Base-by-base conservation (phyloP, 192 early-diverging fungal species). In the Coemansia sp. region DNA sequence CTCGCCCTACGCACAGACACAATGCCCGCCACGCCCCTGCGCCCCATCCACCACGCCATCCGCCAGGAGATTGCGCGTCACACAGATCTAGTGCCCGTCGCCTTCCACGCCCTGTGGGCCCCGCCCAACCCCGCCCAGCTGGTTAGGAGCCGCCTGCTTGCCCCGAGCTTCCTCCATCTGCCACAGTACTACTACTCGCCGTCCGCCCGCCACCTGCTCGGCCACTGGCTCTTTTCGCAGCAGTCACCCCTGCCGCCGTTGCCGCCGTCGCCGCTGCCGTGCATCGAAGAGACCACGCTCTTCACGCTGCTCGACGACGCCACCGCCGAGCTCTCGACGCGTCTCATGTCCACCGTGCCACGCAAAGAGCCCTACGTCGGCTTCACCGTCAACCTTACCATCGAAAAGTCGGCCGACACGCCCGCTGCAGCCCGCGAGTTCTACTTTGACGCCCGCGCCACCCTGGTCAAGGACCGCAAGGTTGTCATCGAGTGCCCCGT, bases 311-410 rank as follows among this genome's bases (percentile, higher is more conserved):
- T 58, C 15, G 70, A 73, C 40, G 64, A 73, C 17, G 56, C 62
- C 0, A 57, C 56, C 0, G 70, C 57, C 14, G 70, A 73, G 50
- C 64, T 73, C 23, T 51, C 56, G 0, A 48, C 56, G 13, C 56
- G 56, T 9, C 14, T 57, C 12, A 53, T 56, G 10, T 13, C 51
- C n/a, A 39, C 34, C n/a, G 25, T 19, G 14, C 19, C 42, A 11
- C 34, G 12, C 0, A 11, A 48, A 3, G 12, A 57, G n/a, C 5
- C 34, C 1, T 34, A 66, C 23, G 25, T 66, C 23, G 63, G 64
- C 2, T 52, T 73, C 45, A 73, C 70, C 11, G 70, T 66, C n/a
- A 73, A 66, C 52, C 44, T 73, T 7, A 62, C 49, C 25, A 57
- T 66, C 17, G 18, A 18, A 12, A 57, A 34, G 33, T 33, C 30